These are phyloP conservation scores for Paecilomyces fulvus DNA, from an alignment of 2,329 filamentous ascomycete species.

Conservation along the genomic window DNA sequence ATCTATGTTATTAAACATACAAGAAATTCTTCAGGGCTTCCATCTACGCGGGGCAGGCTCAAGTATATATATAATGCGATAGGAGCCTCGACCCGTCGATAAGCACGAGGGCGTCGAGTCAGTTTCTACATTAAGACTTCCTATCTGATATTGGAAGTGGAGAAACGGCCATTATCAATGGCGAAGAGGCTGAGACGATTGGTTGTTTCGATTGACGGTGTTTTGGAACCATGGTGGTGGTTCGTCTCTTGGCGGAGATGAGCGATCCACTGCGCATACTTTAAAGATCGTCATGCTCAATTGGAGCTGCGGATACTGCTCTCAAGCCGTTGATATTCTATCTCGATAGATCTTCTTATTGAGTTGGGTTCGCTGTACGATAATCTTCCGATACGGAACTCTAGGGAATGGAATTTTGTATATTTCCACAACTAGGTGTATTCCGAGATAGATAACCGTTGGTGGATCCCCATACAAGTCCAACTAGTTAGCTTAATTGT, in stretches of 20 bases:
- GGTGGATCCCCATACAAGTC: no score
- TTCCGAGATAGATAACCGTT: no score
- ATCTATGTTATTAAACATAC: neutral
- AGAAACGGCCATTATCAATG: neutral
- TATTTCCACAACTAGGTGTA: no score
- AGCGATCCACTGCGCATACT: neutral
- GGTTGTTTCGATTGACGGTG: neutral
- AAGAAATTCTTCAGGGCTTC: neutral
- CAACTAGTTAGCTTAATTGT: no score
- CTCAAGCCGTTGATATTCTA: no score
- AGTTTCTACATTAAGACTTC: neutral
- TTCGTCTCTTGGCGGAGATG: neutral
- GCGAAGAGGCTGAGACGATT: neutral
- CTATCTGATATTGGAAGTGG: neutral
- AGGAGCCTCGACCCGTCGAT: neutral
- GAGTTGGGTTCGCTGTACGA: no score
- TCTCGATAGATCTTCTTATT: no score
- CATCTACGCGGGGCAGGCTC: neutral
- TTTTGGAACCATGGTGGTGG: neutral
- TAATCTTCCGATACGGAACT: neutral
- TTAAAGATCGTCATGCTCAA: neutral
- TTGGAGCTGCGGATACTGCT: neutral
- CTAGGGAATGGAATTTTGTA: neutral
- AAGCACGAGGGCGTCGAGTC: neutral
- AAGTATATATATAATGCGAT: neutral